Conservation (phyloP, 2,329 filamentous ascomycete species). For the Periconia digitata region DNA sequence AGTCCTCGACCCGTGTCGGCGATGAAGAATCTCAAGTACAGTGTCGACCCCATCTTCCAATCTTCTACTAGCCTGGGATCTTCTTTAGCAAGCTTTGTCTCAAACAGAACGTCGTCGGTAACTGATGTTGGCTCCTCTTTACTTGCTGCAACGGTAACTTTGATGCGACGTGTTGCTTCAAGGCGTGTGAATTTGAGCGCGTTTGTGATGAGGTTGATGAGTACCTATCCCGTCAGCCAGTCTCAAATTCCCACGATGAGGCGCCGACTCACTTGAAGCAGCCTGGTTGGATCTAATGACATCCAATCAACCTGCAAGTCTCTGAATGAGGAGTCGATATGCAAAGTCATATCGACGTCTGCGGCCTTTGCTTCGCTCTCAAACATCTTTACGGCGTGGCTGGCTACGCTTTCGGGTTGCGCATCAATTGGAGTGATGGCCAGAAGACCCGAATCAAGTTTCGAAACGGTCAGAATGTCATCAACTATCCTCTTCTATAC, state of each 20-base stretch:
- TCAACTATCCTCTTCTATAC: conserved; percentile 52
- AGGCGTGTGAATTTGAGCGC: conserved; percentile 50
- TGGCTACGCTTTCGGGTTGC: conserved; percentile 36
- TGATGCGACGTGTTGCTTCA: conserved; percentile 37
- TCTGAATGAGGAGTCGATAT: conserved; percentile 41
- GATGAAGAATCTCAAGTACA: conserved; percentile 43
- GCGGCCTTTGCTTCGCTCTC: conserved; percentile 35
- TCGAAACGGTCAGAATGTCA: conserved; percentile 49
- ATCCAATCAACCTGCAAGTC: conserved; percentile 38
- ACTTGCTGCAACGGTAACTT: conserved; percentile 38
- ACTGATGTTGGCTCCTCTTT: conserved; percentile 33
- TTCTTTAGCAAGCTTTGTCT: conserved; percentile 5
- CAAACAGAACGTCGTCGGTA: conserved; percentile 35
- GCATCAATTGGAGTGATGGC: conserved; percentile 45
- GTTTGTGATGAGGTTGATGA: conserved; percentile 45
- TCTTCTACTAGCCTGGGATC: conserved; percentile 22
- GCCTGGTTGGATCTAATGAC: conserved; percentile 45
- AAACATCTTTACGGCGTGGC: conserved; percentile 43
- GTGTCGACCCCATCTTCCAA: conserved; percentile 36
- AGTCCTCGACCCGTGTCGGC: conserved; percentile 46
- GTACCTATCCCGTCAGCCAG: not conserved
- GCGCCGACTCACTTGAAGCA: conserved; percentile 39
- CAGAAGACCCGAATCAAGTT: conserved; percentile 47
- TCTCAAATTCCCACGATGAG: no score
- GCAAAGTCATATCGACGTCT: conserved; percentile 28